Percentiles rank a stretch among this genome's conserved stretches.
Conservation (phyloP, 208 protist genomes). For the Trypanosoma rangeli region DNA sequence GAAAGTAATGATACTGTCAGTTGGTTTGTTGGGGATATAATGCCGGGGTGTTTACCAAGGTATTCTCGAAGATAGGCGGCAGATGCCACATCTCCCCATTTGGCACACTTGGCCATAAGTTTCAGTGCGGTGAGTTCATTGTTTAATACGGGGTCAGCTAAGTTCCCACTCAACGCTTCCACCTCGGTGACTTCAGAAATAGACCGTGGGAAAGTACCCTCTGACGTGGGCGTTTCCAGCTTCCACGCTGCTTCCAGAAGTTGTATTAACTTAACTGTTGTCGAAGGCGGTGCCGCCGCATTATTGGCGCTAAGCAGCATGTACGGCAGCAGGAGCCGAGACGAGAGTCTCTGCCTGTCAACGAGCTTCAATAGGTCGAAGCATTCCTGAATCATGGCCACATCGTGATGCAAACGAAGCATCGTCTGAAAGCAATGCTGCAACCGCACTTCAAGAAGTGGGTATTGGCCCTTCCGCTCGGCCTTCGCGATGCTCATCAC, state of each 20-base stretch:
- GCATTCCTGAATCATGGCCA: slow-evolving; percentile 57
- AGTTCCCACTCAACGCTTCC: not conserved
- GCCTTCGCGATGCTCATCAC: slow-evolving; percentile 32
- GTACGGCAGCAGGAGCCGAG: slow-evolving; percentile 68
- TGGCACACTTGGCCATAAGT: slow-evolving; percentile 79
- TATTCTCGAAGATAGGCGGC: slow-evolving; percentile 49
- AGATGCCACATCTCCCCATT: slow-evolving; percentile 47
- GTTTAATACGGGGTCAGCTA: slow-evolving; percentile 44
- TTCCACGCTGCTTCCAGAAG: slow-evolving; percentile 29
- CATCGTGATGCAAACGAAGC: slow-evolving; percentile 73
- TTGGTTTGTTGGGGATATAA: slow-evolving; percentile 44
- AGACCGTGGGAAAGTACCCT: not conserved
- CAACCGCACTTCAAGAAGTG: slow-evolving; percentile 66
- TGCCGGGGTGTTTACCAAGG: slow-evolving; percentile 23
- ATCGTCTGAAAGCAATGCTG: slow-evolving; percentile 85
- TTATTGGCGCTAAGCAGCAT: slow-evolving; percentile 71
- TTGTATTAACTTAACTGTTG: slow-evolving; percentile 53
- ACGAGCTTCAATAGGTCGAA: slow-evolving; percentile 54
- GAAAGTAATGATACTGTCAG: slow-evolving; percentile 41
- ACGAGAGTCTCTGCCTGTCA: slow-evolving; percentile 42
- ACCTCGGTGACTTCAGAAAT: not conserved
- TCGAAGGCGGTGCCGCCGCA: slow-evolving; percentile 48
- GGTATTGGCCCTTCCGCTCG: slow-evolving; percentile 33
- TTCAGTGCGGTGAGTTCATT: slow-evolving; percentile 72
- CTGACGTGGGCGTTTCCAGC: not conserved